Conservation (phyloP, 495 filamentous ascomycete species). For the Aspergillus sclerotiicarbonarius region DNA sequence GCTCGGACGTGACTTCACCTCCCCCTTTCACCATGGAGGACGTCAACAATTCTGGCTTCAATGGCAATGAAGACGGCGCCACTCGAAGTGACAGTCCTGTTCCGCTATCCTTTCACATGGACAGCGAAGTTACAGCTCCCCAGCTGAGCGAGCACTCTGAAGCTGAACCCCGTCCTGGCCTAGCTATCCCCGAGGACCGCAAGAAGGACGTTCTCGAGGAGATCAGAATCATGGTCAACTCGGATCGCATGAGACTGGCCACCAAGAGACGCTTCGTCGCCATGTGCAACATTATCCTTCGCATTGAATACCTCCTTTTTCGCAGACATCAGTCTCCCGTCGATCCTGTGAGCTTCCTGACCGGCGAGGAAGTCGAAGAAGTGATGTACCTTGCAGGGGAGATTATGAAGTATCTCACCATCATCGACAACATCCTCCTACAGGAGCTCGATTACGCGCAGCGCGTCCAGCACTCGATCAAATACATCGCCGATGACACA, state of each 20-base stretch:
- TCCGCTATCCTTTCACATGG: not conserved
- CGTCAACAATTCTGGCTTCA: not conserved
- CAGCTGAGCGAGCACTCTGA: not conserved
- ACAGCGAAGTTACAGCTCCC: not conserved
- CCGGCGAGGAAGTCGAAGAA: slow-evolving; percentile 2
- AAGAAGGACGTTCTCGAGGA: slow-evolving; percentile 14
- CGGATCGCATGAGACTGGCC: slow-evolving; percentile 10
- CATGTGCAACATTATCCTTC: slow-evolving; percentile 25
- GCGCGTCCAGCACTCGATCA: slow-evolving; percentile 11
- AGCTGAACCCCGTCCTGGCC: not conserved
- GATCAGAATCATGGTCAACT: slow-evolving; percentile 17
- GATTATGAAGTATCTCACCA: slow-evolving; percentile 19
- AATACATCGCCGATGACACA: slow-evolving; percentile 3
- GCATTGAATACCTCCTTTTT: slow-evolving; percentile 26
- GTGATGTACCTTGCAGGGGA: slow-evolving; percentile 9
- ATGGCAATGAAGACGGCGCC: not conserved
- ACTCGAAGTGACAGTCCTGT: not conserved
- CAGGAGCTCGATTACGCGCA: slow-evolving; percentile 8
- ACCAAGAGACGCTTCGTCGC: slow-evolving; percentile 22
- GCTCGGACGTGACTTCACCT: slow-evolving; percentile 9
- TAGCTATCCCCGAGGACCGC: not conserved
- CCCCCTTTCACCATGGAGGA: not conserved
- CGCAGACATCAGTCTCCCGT: slow-evolving; percentile 6
- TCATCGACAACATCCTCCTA: slow-evolving; percentile 17
- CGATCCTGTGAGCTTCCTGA: slow-evolving; percentile 11